Base-by-base conservation (phyloP, 768 basidiomycete genomes). In the Boletus subcaerulescens region DNA sequence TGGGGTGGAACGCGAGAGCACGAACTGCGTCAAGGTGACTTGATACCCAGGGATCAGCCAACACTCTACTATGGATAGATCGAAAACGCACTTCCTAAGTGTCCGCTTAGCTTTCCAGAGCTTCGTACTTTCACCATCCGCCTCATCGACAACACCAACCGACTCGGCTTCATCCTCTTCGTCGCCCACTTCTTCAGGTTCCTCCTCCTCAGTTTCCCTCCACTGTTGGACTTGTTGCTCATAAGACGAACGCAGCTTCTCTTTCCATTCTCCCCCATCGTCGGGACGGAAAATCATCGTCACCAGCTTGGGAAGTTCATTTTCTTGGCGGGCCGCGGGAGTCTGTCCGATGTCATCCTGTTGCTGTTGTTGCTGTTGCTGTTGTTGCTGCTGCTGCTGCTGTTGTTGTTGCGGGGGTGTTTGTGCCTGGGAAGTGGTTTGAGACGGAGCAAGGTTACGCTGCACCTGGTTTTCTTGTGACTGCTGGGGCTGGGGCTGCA, bases 21-120 rank as follows among this genome's bases (percentile, higher is more conserved):
- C 95, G 85, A 39, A 97, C 93, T 14, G 92, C 86, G 70, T 98
- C 96, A 57, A 99, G 77, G 71, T 99, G 97, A 70, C 93, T 96
- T 55, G 44, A 41, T 57, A 55, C 20, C 9, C 5, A 33, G 41
- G 60, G 31, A 17, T 56, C 13, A 58, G 55, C 29, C 45, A 58
- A 58, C 6, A 14, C 5, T n/a, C 24, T 13, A n/a, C 39, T 36
- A 43, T 13, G n/a, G 14, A 44, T 22, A 48, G 56, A 53, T 59
- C 49, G 53, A 60, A 57, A 52, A 80, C 92, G 74, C 66, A 95
- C 90, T 92, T 93, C 77, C 92, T 81, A 64, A 98, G 74, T 42
- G 89, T 94, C 71, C 89, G 80, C 71, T 88, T 91, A 31, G 88
- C 79, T 71, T 86, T 89, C 94, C 94, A 97, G 40, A 85, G 73